Conservation (phyloP, 345 rosid genomes). For the Acer yangbiense region DNA sequence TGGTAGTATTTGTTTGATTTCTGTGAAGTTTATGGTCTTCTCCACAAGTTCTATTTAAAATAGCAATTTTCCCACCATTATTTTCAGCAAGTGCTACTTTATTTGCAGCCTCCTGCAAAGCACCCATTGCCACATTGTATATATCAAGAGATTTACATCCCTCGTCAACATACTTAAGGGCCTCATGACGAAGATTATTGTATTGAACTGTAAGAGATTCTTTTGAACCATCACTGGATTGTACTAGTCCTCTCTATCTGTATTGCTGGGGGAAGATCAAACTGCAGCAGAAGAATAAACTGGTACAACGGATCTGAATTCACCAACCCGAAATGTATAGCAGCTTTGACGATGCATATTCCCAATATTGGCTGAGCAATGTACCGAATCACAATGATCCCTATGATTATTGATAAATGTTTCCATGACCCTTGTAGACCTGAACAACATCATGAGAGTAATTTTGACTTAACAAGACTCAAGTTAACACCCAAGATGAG, state of each 20-base stretch:
- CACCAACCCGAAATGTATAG: constrained; percentile 35
- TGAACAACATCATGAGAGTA: constrained; percentile 12
- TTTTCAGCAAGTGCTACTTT: constrained; percentile 30
- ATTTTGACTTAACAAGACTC: not conserved
- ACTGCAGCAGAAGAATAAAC: constrained; percentile 57
- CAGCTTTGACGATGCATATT: constrained; percentile 34
- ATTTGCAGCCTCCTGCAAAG: constrained; percentile 41
- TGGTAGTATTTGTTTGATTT: constrained; percentile 7
- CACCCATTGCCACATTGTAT: constrained; percentile 34
- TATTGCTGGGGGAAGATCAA: constrained; percentile 55
- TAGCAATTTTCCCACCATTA: constrained; percentile 13
- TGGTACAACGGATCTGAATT: constrained; percentile 42
- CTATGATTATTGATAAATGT: constrained; percentile 22
- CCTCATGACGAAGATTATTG: constrained; percentile 39
- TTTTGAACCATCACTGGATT: constrained; percentile 11
- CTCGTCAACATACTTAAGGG: constrained; percentile 41
- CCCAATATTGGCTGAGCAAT: constrained; percentile 42
- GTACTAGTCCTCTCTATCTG: constrained; percentile 33
- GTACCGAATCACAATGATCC: constrained; percentile 40
- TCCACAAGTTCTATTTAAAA: not conserved
- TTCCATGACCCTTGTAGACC: constrained; percentile 49
- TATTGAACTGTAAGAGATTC: constrained; percentile 39
- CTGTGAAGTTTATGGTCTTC: constrained; percentile 1
- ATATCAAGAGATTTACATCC: constrained; percentile 31
- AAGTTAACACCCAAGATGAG: not conserved